Conservation (phyloP, 495 filamentous ascomycete species). For the Penicillium manginii region DNA sequence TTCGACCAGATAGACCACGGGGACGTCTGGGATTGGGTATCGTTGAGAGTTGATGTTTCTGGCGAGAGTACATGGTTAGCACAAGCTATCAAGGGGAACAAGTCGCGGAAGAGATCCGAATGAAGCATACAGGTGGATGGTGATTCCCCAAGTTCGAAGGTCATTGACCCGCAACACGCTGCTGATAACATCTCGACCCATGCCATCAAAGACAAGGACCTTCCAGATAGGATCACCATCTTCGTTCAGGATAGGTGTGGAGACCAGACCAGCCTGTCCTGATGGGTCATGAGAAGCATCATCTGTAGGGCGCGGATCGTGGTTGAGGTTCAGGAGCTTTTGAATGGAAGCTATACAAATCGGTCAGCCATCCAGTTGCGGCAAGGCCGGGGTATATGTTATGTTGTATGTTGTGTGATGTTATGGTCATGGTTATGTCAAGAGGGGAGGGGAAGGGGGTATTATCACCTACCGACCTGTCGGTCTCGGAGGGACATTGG, state of each 20-base stretch:
- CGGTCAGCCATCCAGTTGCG: constrained; percentile 27
- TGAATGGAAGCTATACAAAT: constrained; percentile 79
- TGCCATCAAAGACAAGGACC: constrained; percentile 68
- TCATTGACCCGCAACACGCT: constrained; percentile 94
- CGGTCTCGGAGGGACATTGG: constrained; percentile 87
- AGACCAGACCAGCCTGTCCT: constrained; percentile 60
- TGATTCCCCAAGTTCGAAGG: constrained; percentile 89
- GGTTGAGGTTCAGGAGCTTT: constrained; percentile 94
- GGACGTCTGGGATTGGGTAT: constrained; percentile 94
- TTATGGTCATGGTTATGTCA: constrained; percentile 17
- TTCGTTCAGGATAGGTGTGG: constrained; percentile 80
- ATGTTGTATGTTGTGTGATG: no score
- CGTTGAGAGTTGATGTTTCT: constrained; percentile 82
- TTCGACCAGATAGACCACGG: constrained; percentile 93
- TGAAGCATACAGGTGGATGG: constrained; percentile 81
- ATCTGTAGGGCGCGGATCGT: constrained; percentile 59
- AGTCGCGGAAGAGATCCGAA: neutral
- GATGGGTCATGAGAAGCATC: constrained; percentile 58
- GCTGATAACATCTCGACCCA: constrained; percentile 82
- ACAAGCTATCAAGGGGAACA: neutral
- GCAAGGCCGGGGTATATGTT: constrained; percentile 3
- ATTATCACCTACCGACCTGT: constrained; percentile 77
- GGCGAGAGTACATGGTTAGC: constrained; percentile 16
- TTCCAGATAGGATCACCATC: constrained; percentile 87
- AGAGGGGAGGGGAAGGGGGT: constrained; percentile 19